A percentile compares a stretch with the other conserved stretches of the same genome.
Conservation (phyloP, 2,329 filamentous ascomycete genomes). For the Microsporum audouinii region DNA sequence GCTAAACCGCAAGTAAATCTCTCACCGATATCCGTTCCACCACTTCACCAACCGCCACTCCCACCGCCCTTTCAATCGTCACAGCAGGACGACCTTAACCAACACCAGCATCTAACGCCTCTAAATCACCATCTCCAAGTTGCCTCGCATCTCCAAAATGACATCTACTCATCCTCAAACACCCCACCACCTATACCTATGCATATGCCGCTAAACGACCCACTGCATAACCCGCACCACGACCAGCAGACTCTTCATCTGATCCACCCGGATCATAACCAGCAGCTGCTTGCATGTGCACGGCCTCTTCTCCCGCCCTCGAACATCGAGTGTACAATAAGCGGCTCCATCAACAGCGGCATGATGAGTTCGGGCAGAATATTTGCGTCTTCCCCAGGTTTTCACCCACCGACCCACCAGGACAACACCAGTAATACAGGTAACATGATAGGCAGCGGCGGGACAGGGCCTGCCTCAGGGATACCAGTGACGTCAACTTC, state of each 20-base stretch:
- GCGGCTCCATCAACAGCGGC: conserved; percentile 1
- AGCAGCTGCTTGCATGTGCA: neutral
- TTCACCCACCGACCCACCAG: neutral
- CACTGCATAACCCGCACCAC: neutral
- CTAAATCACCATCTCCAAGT: neutral
- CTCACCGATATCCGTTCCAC: neutral
- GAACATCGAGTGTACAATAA: neutral
- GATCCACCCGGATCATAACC: conserved; percentile 1
- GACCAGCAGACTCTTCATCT: neutral
- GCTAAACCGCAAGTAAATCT: neutral
- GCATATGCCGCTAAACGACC: conserved; percentile 2
- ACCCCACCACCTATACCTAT: conserved; percentile 2
- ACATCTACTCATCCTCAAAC: neutral
- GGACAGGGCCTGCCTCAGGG: neutral
- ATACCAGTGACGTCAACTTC: neutral
- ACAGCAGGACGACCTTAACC: neutral
- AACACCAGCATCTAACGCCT: neutral
- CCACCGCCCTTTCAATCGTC: neutral
- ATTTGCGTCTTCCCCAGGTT: neutral
- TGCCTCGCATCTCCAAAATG: neutral
- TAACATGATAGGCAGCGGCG: neutral
- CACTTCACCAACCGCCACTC: neutral
- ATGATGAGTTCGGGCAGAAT: neutral
- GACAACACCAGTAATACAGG: neutral
- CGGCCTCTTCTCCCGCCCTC: neutral